Evolutionary conservation across 345 rosid genomes (phyloP).

Genomic region (Murraya koenigii): DNA sequence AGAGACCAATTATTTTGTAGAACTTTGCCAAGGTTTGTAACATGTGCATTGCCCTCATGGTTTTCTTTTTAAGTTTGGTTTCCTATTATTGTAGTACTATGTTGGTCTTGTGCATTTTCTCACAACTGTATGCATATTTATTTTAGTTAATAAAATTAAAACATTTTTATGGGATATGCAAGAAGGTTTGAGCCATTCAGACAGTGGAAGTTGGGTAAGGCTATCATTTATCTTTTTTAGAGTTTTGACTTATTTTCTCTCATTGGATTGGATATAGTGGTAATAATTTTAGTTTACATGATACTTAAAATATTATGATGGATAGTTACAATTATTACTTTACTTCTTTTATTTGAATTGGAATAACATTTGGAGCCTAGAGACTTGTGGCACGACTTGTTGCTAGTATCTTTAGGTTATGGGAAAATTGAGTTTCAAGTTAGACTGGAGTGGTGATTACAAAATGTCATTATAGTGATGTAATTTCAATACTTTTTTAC

Average conservation of each 20-base stretch:
- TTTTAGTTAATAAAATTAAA: constrained; percentile 77
- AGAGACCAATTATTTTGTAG: constrained; percentile 67
- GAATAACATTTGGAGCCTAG: no score
- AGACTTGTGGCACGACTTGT: no score
- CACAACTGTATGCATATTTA: constrained; percentile 11
- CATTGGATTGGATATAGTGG: not conserved
- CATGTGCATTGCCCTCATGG: constrained; percentile 9
- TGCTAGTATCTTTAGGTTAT: no score
- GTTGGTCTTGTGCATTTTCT: not conserved
- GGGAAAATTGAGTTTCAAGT: no score
- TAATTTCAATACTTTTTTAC: no score
- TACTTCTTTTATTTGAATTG: no score
- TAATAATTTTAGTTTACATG: not conserved
- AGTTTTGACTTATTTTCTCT: constrained; percentile 5
- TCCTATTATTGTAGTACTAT: not conserved
- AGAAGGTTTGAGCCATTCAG: constrained; percentile 72
- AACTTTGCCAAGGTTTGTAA: constrained; percentile 64
- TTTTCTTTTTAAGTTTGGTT: constrained; percentile 1
- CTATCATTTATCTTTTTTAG: constrained; percentile 11
- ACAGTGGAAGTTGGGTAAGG: constrained; percentile 81
- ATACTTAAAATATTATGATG: no score
- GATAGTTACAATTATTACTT: no score
- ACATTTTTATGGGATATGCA: constrained; percentile 84
- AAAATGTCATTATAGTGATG: no score
- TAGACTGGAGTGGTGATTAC: no score